Percentiles rank a stretch among this genome's conserved stretches.
phyloP scores from a whole-genome alignment of 805 yeast genomes.

The Pichia membranifaciens region DNA sequence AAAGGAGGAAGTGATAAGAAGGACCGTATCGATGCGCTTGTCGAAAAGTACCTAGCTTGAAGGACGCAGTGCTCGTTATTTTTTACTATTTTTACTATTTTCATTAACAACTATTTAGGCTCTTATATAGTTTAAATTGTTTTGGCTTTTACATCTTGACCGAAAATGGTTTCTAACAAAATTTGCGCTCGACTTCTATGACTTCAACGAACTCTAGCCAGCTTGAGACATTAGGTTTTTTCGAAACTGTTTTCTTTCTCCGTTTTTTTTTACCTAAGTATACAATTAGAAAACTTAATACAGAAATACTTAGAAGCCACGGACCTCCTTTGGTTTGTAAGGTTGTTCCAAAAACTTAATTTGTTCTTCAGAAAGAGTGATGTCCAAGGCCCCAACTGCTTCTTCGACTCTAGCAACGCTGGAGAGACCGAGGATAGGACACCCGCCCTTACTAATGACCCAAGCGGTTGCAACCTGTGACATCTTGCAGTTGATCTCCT shows the following conservation, averaged over 20 bases:
- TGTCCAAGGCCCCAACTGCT: slow-evolving; percentile 36
- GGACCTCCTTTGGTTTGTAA: slow-evolving; percentile 17
- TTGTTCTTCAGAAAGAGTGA: slow-evolving; percentile 36
- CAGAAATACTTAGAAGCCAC: slow-evolving; percentile 1
- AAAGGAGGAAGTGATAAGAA: slow-evolving; percentile 6
- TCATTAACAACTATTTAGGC: too few species aligned
- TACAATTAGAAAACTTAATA: too few species aligned
- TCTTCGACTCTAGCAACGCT: slow-evolving; percentile 46
- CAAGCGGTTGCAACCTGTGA: slow-evolving; percentile 51
- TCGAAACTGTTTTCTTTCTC: too few species aligned
- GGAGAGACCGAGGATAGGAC: slow-evolving; percentile 53
- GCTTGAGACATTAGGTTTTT: too few species aligned
- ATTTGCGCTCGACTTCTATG: too few species aligned
- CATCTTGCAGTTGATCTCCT: slow-evolving; percentile 44
- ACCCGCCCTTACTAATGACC: slow-evolving; percentile 44
- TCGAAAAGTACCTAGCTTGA: slow-evolving; percentile 19
- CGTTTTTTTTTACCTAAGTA: too few species aligned
- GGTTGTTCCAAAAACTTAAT: slow-evolving; percentile 33
- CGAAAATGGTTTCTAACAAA: too few species aligned
- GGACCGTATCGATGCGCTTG: slow-evolving; percentile 12
- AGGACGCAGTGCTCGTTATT: too few species aligned
- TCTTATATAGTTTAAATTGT: too few species aligned
- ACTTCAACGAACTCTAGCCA: too few species aligned
- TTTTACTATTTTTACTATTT: too few species aligned
- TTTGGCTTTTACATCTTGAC: too few species aligned